A percentile compares a stretch with the other conserved stretches of the same genome.
These are phyloP conservation scores for Allium fistulosum DNA, from an alignment of 106 monocot species.

Conservation along the genomic window DNA sequence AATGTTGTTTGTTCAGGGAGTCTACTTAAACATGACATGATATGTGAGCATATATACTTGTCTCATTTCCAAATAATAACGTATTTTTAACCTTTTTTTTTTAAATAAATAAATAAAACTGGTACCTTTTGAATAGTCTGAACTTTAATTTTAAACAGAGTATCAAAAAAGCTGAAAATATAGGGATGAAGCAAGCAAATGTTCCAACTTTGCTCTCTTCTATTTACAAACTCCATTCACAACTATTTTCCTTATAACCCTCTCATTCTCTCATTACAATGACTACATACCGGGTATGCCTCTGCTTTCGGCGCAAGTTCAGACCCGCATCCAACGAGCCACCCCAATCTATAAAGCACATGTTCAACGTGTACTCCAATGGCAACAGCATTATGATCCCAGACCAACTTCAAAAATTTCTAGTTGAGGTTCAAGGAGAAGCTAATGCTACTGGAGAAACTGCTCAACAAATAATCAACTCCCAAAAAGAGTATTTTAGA, in stretches of 20 bases:
- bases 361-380: slow-evolving; percentile 39
- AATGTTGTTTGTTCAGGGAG: too few species aligned
- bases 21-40: too few species aligned
- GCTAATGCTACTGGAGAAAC: slow-evolving; percentile 1
- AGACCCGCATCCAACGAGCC: slow-evolving; percentile 26
- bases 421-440: slow-evolving; percentile 50
- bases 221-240: neutral
- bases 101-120: too few species aligned
- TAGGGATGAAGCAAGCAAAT: neutral
- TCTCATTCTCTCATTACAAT: slow-evolving; percentile 1
- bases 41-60: too few species aligned
- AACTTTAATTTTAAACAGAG: neutral
- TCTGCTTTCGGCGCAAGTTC: slow-evolving; percentile 43
- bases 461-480: slow-evolving; percentile 20
- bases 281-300: slow-evolving; percentile 47
- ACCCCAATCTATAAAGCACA: slow-evolving; percentile 28
- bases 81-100: too few species aligned
- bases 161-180: neutral
- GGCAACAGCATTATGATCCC: slow-evolving; percentile 29
- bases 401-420: slow-evolving; percentile 36
- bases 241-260: neutral
- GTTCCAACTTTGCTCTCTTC: neutral
- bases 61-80: too few species aligned
- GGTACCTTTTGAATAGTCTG: too few species aligned
- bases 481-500: neutral